Evolutionary conservation across 805 yeast species (phyloP).

Genomic region (Blastobotrys mokoenaii): DNA sequence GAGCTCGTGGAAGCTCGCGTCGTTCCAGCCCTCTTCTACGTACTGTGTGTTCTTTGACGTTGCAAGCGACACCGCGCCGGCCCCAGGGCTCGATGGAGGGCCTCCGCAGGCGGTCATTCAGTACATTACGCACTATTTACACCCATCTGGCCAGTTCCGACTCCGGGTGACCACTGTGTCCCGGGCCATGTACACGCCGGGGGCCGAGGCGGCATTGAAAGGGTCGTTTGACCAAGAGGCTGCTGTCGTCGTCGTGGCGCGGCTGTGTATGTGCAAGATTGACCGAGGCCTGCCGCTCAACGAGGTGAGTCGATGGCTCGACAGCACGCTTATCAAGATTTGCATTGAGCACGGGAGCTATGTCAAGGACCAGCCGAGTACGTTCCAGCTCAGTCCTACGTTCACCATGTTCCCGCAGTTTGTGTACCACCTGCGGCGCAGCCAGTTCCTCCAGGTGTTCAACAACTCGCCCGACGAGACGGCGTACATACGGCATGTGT

Average conservation of each 20-base stretch:
- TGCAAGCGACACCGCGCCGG: slow-evolving; percentile 4
- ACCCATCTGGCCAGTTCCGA: slow-evolving; percentile 76
- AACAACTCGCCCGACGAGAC: slow-evolving; percentile 97
- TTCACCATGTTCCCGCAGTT: slow-evolving; percentile 89
- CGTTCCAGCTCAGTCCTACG: slow-evolving; percentile 70
- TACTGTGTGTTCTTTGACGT: slow-evolving; percentile 80
- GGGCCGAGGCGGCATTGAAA: slow-evolving; percentile 40
- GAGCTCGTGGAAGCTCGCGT: slow-evolving; percentile 70
- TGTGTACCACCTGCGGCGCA: slow-evolving; percentile 83
- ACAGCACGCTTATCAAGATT: slow-evolving; percentile 70
- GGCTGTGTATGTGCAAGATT: slow-evolving; percentile 72
- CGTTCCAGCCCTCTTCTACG: slow-evolving; percentile 69
- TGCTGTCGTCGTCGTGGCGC: slow-evolving; percentile 83
- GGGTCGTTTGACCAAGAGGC: slow-evolving; percentile 88
- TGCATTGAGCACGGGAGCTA: slow-evolving; percentile 86
- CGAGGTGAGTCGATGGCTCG: slow-evolving; percentile 87
- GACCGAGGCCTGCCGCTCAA: slow-evolving; percentile 72
- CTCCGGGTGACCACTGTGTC: slow-evolving; percentile 79
- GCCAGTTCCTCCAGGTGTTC: slow-evolving; percentile 86
- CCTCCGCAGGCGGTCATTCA: slow-evolving; percentile 43
- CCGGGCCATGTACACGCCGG: slow-evolving; percentile 34
- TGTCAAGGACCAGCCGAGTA: slow-evolving; percentile 65
- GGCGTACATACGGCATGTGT: slow-evolving; percentile 83
- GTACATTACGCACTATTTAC: slow-evolving; percentile 81
- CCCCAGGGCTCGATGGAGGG: slow-evolving; percentile 1